These are phyloP conservation scores for Onygenales sp. DNA, from an alignment of 2,329 filamentous ascomycete genomes.

Conservation along the genomic window DNA sequence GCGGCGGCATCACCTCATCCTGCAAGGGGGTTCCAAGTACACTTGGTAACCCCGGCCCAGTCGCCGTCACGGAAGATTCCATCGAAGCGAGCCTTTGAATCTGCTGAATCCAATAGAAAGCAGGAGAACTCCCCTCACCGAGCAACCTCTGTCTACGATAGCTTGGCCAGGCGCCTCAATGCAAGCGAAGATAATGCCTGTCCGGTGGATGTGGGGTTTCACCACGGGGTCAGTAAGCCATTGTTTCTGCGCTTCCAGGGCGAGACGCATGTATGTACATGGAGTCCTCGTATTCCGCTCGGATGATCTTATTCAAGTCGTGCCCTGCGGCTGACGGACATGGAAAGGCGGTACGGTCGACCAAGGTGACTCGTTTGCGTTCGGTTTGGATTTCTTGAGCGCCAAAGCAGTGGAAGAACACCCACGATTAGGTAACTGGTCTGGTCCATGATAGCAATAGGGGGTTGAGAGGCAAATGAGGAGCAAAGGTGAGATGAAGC, in stretches of 20 bases:
- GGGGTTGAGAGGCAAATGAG: not conserved
- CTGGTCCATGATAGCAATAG: not conserved
- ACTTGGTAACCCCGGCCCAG: constrained; percentile 46
- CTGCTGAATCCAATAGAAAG: constrained; percentile 35
- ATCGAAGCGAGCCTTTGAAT: constrained; percentile 43
- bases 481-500: not conserved
- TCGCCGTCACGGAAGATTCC: constrained; percentile 51
- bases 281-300: constrained; percentile 4
- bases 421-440: constrained; percentile 34
- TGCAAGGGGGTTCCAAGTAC: constrained; percentile 45
- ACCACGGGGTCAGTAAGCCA: constrained; percentile 15
- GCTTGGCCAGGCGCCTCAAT: constrained; percentile 32
- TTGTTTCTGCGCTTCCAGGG: constrained; percentile 3
- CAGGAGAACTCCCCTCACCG: constrained; percentile 30
- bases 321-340: constrained; percentile 3
- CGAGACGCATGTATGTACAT: constrained; percentile 5
- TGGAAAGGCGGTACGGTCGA: constrained; percentile 4
- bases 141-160: too few relatives aligned
- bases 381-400: constrained; percentile 3
- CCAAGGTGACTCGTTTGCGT: constrained; percentile 2
- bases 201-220: constrained; percentile 38
- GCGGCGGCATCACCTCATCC: constrained; percentile 54
- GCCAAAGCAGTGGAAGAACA: constrained; percentile 16
- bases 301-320: constrained; percentile 9
- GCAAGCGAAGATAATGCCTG: constrained; percentile 37